These are phyloP conservation scores for Rhynchosporium graminicola DNA, from an alignment of 2,329 filamentous ascomycete species.

Conservation along the genomic window DNA sequence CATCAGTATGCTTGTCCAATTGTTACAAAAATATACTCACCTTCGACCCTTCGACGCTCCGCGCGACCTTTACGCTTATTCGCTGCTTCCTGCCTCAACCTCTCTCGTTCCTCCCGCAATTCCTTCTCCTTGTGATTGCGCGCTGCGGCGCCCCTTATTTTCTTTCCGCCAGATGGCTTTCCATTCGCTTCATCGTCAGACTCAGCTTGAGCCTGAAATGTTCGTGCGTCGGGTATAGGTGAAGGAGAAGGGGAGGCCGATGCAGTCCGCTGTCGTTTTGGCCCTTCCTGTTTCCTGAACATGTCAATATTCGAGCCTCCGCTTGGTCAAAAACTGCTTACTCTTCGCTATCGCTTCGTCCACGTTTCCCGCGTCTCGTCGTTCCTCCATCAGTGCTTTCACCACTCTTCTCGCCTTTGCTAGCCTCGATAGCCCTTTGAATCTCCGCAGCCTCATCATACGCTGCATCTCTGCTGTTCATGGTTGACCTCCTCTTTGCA, in stretches of 20 bases:
- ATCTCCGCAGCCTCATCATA: slow-evolving; percentile 95
- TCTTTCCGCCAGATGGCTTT: slow-evolving; percentile 57
- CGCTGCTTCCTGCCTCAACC: slow-evolving; percentile 70
- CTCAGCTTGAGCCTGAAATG: slow-evolving; percentile 56
- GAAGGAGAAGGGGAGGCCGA: slow-evolving; percentile 62
- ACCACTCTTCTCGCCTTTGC: slow-evolving; percentile 68
- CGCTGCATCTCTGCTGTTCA: slow-evolving; percentile 93
- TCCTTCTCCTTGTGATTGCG: slow-evolving; percentile 64
- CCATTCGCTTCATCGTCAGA: slow-evolving; percentile 68
- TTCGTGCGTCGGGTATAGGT: slow-evolving; percentile 52
- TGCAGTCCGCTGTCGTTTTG: slow-evolving; percentile 81
- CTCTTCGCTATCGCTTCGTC: slow-evolving; percentile 92
- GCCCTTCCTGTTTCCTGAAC: slow-evolving; percentile 64
- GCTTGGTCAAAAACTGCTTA: slow-evolving; percentile 51
- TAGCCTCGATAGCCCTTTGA: slow-evolving; percentile 88
- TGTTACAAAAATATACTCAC: slow-evolving; percentile 49
- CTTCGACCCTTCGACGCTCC: slow-evolving; percentile 78
- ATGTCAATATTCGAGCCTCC: slow-evolving; percentile 33
- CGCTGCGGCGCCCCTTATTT: slow-evolving; percentile 56
- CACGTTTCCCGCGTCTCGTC: slow-evolving; percentile 73
- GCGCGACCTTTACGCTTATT: slow-evolving; percentile 80
- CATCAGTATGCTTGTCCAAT: slow-evolving; percentile 29
- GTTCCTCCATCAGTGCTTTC: slow-evolving; percentile 51
- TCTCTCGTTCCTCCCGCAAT: slow-evolving; percentile 73
- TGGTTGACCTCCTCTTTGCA: slow-evolving; percentile 84